These are phyloP conservation scores for Monosporozyma aerobia DNA, from an alignment of 805 yeast species.

Conservation along the genomic window DNA sequence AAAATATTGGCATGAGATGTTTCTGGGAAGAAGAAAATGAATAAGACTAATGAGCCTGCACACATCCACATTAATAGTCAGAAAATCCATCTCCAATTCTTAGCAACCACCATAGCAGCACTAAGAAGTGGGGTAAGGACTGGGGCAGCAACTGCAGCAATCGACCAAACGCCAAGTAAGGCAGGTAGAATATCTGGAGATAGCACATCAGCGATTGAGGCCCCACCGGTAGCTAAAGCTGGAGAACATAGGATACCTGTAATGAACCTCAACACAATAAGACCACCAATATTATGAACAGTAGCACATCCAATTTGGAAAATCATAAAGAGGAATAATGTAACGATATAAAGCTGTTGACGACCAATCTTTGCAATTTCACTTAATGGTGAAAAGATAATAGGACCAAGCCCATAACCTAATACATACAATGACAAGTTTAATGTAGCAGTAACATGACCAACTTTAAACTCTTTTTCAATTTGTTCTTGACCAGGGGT, in stretches of 20 bases:
- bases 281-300: constrained; percentile 40
- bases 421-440: constrained; percentile 47
- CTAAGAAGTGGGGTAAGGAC: constrained; percentile 42
- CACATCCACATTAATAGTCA: constrained; percentile 37
- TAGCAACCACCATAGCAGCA: constrained; percentile 27
- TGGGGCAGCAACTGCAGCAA: constrained; percentile 47
- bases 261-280: constrained; percentile 42
- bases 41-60: constrained; percentile 24
- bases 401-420: constrained; percentile 56
- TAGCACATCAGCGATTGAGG: constrained; percentile 40
- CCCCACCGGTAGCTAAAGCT: constrained; percentile 48
- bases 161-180: constrained; percentile 41
- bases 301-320: no score
- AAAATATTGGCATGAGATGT: constrained; percentile 37
- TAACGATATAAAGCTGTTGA: constrained; percentile 38
- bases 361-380: constrained; percentile 49
- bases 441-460: no score
- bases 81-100: constrained; percentile 46
- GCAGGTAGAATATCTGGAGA: constrained; percentile 16
- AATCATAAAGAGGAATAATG: constrained; percentile 39
- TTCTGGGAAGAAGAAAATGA: constrained; percentile 40
- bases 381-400: constrained; percentile 49
- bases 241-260: constrained; percentile 50
- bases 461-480: no score
- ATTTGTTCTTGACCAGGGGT: no score